A percentile compares a stretch with the other conserved stretches of the same genome.
Conservation (phyloP, 2,329 filamentous ascomycete species). For the Diaporthe eres region DNA sequence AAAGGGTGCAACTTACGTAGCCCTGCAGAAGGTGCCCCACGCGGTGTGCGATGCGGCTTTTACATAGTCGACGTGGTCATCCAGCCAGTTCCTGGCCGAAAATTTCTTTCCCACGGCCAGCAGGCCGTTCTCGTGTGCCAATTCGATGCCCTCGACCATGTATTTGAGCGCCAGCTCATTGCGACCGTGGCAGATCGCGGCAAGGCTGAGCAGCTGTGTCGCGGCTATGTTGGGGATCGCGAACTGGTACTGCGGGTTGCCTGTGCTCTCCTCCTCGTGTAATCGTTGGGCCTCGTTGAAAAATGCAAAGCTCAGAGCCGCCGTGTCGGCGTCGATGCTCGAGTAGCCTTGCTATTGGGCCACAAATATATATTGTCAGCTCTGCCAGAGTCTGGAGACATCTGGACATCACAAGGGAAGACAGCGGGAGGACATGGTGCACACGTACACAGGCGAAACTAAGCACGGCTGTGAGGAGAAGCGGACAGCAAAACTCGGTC, state of each 20-base stretch:
- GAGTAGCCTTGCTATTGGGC: conserved; percentile 39
- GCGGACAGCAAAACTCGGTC: conserved; percentile 43
- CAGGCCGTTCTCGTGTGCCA: conserved; percentile 39
- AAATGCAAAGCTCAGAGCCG: conserved; percentile 33
- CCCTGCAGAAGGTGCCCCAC: conserved; percentile 40
- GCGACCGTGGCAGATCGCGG: conserved; percentile 31
- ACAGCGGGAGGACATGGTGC: background rate
- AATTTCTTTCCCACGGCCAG: conserved; percentile 15
- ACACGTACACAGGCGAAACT: conserved; percentile 42
- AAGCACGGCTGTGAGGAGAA: conserved; percentile 42
- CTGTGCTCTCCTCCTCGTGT: conserved; percentile 33
- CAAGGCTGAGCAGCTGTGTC: conserved; percentile 35
- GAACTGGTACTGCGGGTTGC: conserved; percentile 30
- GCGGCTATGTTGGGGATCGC: conserved; percentile 39
- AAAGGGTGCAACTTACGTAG: conserved; percentile 32
- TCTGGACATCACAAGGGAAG: background rate
- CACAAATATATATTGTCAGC: background rate
- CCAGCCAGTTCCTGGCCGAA: conserved; percentile 38
- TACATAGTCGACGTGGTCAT: conserved; percentile 36
- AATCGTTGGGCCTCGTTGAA: conserved; percentile 36
- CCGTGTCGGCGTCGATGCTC: conserved; percentile 29
- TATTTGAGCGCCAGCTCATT: conserved; percentile 30
- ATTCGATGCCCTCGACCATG: conserved; percentile 27
- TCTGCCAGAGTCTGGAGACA: background rate
- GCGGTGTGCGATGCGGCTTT: conserved; percentile 39